Evolutionary conservation across 148 eudicot genomes (phyloP).

Genomic region (Fagopyrum esculentum): DNA sequence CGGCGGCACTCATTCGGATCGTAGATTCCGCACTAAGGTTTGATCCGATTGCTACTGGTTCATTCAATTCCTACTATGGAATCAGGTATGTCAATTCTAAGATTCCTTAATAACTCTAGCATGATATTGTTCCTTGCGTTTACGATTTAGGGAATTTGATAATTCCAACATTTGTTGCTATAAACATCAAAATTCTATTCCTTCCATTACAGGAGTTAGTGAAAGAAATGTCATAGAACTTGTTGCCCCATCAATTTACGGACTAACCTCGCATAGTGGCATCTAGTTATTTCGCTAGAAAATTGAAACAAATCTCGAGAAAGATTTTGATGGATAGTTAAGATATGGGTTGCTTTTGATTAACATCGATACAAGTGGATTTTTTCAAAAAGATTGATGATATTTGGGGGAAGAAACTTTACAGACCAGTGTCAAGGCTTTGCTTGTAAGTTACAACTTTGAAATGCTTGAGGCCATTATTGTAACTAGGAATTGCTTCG

Average conservation of each 20-base stretch:
- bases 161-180: no score
- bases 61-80: no score
- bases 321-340: not conserved
- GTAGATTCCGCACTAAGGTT: no score
- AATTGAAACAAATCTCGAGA: no score
- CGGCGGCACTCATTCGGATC: no score
- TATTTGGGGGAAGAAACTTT: not conserved
- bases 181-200: no score
- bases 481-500: not conserved
- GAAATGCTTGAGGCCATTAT: not conserved
- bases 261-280: not conserved
- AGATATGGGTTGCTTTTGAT: not conserved
- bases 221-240: not conserved
- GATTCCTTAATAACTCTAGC: no score
- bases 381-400: not conserved
- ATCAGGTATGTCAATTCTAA: no score
- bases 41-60: no score
- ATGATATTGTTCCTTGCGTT: no score
- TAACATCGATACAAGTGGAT: not conserved
- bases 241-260: not conserved
- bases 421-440: not conserved
- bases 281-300: not conserved
- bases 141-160: no score
- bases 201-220: no score
- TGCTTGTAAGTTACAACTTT: not conserved